phyloP scores from a whole-genome alignment of 2,329 filamentous ascomycete genomes.

The Cytospora leucostoma region DNA sequence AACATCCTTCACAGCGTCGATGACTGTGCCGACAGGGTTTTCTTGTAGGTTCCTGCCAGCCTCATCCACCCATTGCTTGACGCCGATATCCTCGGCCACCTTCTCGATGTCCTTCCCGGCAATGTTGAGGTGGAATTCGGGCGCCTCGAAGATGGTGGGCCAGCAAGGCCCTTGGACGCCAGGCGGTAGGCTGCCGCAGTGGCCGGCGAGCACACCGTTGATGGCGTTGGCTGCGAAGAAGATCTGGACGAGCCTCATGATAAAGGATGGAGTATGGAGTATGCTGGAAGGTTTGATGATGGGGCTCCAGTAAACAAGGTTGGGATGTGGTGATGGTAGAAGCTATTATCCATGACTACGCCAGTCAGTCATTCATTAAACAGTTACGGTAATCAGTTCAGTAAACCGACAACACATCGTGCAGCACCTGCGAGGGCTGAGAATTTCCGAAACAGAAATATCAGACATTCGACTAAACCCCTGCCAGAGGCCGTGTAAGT shows the following conservation, averaged over 20 bases:
- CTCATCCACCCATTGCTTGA: neutral
- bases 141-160: neutral
- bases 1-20: neutral
- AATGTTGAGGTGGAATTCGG: neutral
- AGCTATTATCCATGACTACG: neutral
- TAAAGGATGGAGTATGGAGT: neutral
- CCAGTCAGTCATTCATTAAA: neutral
- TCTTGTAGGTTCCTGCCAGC: neutral
- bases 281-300: neutral
- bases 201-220: neutral
- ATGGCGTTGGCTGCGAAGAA: neutral
- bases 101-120: neutral
- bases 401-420: too few species aligned
- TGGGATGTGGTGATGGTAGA: neutral
- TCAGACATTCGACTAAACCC: too few species aligned
- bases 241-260: neutral
- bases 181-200: neutral
- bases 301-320: too few species aligned
- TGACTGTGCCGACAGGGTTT: neutral
- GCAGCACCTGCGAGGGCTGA: too few species aligned
- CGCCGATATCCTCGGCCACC: too few species aligned
- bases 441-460: neutral
- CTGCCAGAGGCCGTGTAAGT: neutral
- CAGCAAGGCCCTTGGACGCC: neutral
- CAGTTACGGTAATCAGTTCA: too few species aligned